phyloP scores from a whole-genome alignment of 768 basidiomycete genomes.

The Hypsizygus marmoreus region DNA sequence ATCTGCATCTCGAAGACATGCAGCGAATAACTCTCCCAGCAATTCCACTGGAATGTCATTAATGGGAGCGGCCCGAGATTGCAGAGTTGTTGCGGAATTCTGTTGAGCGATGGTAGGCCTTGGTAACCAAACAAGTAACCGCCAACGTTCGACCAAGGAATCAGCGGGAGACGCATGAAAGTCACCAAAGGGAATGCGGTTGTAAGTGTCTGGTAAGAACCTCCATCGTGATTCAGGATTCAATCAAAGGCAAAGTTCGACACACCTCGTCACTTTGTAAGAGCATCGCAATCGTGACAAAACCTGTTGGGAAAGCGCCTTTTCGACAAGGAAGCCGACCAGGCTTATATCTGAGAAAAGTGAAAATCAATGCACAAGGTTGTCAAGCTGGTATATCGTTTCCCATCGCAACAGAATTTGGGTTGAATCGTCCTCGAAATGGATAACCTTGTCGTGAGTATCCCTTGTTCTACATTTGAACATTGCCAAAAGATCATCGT shows the following conservation, averaged over 20 bases:
- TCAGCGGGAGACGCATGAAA: background rate
- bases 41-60: constrained; percentile 6
- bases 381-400: no score
- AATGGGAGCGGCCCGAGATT: constrained; percentile 1
- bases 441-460: no score
- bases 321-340: no score
- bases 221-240: no score
- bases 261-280: background rate
- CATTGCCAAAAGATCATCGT: no score
- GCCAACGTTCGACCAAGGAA: background rate
- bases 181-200: background rate
- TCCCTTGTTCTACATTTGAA: no score
- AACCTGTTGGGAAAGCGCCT: no score
- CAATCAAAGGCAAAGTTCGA: background rate
- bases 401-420: no score
- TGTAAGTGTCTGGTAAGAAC: background rate
- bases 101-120: background rate
- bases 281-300: background rate
- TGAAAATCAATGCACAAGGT: background rate
- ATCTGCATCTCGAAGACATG: background rate
- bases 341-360: no score
- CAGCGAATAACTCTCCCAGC: constrained; percentile 8
- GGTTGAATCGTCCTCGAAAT: no score
- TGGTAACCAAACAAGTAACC: background rate
- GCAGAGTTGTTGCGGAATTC: no score